Evolutionary conservation across 352 stramenopile species (phyloP), one percentile per base, ranked within the genome.

Genomic region (Globisporangium irregulare): DNA sequence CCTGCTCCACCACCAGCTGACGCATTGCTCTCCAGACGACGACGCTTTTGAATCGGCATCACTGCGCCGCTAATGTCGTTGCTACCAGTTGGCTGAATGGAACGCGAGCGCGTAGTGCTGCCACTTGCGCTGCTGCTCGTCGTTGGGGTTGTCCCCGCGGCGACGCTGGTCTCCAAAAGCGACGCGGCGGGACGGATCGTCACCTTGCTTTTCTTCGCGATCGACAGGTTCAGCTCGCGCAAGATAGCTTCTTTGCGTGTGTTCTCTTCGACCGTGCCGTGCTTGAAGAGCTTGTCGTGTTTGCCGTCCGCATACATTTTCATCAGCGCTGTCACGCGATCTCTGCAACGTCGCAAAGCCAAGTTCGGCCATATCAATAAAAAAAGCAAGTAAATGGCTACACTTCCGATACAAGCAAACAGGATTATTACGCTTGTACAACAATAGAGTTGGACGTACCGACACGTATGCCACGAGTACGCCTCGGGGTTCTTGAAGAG

Each of bases 391-490:
- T 25, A 5, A 24, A 38, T 38, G 12, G 12, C 12, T 43, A 15
- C 36, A 14, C 36, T 43, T 5, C 15, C 15, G 20, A 51, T 20
- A 22, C 43, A 51, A 4, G 18, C 15, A 22, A 22, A n/a, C 7
- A 51, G 43, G 2, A 9, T 8, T 7, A 27, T 1, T 4, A 25
- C 15, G 66, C 34, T 67, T 43, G 12, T 4, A 34, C 20, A 43
- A 43, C 22, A n/a, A 46, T 59, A 24, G 48, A n/a, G 9, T 2
- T 18, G 2, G 5, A 74, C 83, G 36, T 59, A 95, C 85, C 85
- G 79, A 64, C 87, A 95, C 22, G 86, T 93, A 70, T 95, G 85
- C 85, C 87, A 95, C 32, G 83, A 91, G 71, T 84, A 93, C n/a
- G 82, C 81, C 18, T 74, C 70, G 1, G 78, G 73, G 73, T 93